Evolutionary conservation across 164 flowering plant genomes (phyloP).

Genomic region (Taxillus chinensis): DNA sequence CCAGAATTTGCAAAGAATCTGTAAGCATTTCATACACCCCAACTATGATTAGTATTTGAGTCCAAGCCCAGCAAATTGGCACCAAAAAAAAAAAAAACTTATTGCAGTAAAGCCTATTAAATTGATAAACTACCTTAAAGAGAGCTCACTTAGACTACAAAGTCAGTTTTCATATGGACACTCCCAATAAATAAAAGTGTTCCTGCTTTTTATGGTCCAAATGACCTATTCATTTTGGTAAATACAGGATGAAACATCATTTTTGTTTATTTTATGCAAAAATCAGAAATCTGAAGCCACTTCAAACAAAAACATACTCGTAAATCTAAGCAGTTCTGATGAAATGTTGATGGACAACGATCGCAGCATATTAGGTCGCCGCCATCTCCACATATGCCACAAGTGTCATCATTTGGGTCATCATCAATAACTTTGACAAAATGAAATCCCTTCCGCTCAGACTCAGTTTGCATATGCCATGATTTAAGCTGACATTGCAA

Average conservation of each 20-base stretch:
- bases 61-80: too few species aligned
- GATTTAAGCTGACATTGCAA: slow-evolving; percentile 43
- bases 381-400: slow-evolving; percentile 73
- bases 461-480: slow-evolving; percentile 47
- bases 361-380: slow-evolving; percentile 73
- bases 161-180: neutral
- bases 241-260: neutral
- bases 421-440: slow-evolving; percentile 29
- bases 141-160: neutral
- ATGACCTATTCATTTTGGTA: neutral
- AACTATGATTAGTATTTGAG: too few species aligned
- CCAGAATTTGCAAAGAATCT: too few species aligned
- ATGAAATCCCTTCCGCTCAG: slow-evolving; percentile 26
- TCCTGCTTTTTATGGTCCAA: neutral
- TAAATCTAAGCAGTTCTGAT: slow-evolving; percentile 50
- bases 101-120: too few species aligned
- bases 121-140: too few species aligned
- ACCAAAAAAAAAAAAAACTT: too few species aligned
- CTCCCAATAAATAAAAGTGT: neutral
- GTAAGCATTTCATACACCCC: too few species aligned
- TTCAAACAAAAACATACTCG: slow-evolving; percentile 23
- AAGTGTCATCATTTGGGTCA: slow-evolving; percentile 73
- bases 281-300: neutral
- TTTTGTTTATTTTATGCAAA: neutral
- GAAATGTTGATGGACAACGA: slow-evolving; percentile 73